phyloP scores from a whole-genome alignment of 108 stramenopile genomes.

The Cyclotella kingstonii region DNA sequence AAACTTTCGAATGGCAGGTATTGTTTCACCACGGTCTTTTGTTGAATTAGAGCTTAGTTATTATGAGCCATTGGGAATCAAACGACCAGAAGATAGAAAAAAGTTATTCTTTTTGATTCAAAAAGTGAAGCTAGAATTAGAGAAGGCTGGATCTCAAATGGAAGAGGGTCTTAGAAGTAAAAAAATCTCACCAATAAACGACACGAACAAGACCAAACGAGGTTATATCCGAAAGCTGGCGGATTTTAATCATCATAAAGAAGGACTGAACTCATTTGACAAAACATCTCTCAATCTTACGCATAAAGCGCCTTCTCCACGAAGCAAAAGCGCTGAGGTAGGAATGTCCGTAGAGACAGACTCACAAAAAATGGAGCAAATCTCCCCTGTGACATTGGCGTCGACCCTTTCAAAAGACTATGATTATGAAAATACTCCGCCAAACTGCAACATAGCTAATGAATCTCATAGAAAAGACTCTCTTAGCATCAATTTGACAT shows the following conservation, averaged over 20 bases:
- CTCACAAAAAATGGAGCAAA: slow-evolving; percentile 20
- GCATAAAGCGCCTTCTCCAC: not conserved
- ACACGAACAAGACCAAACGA: not conserved
- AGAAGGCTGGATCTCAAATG: slow-evolving; percentile 9
- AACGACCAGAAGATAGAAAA: slow-evolving; percentile 68
- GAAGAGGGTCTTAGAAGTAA: not conserved
- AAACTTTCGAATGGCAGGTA: slow-evolving; percentile 80
- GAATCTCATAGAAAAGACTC: too few relatives aligned
- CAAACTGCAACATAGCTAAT: too few relatives aligned
- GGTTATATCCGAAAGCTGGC: not conserved
- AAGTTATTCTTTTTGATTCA: slow-evolving; percentile 85
- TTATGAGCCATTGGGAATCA: slow-evolving; percentile 74
- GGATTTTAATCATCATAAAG: not conserved
- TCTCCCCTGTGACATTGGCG: slow-evolving; percentile 37
- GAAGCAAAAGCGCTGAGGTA: slow-evolving; percentile 7
- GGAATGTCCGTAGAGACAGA: slow-evolving; percentile 17
- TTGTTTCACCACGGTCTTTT: slow-evolving; percentile 68
- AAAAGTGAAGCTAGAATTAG: slow-evolving; percentile 72
- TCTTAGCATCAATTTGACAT: too few relatives aligned
- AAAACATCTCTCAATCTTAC: too few relatives aligned
- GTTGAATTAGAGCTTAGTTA: slow-evolving; percentile 69
- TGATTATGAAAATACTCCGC: not conserved
- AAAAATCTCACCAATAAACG: not conserved
- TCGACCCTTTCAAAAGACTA: slow-evolving; percentile 19
- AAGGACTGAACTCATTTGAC: too few relatives aligned